Evolutionary conservation across 2,329 filamentous ascomycete genomes (phyloP).

Genomic region (Phialophora chinensis): DNA sequence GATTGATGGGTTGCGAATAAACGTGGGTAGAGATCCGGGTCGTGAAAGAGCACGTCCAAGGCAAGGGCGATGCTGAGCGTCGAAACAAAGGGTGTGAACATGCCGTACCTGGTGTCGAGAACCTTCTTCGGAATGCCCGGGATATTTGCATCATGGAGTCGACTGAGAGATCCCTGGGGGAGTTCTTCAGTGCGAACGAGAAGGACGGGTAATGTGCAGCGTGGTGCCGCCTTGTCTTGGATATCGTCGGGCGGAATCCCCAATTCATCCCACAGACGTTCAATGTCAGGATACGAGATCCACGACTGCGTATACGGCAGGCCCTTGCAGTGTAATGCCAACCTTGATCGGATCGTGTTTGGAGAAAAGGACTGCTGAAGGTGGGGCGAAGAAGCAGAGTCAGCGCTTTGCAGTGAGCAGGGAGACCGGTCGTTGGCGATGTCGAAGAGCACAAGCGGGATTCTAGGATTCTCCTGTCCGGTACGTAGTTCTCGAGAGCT

Average conservation of each 20-base stretch:
- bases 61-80: slow-evolving; percentile 16
- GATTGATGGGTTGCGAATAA: slow-evolving; percentile 10
- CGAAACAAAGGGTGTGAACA: not conserved
- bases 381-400: not conserved
- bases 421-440: slow-evolving; percentile 9
- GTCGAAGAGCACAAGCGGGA: slow-evolving; percentile 20
- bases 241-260: slow-evolving; percentile 4
- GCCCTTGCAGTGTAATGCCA: slow-evolving; percentile 23
- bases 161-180: not conserved
- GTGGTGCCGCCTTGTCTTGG: not conserved
- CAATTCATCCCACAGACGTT: slow-evolving; percentile 16
- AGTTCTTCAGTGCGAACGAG: slow-evolving; percentile 7
- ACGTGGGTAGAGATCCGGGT: not conserved
- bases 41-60: slow-evolving; percentile 10
- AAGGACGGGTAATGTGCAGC: slow-evolving; percentile 20
- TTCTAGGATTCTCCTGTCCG: not conserved
- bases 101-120: not conserved
- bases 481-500: not conserved
- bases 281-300: slow-evolving; percentile 25
- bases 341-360: slow-evolving; percentile 23
- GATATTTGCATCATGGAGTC: slow-evolving; percentile 6
- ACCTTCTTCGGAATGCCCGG: not conserved
- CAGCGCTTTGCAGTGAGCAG: slow-evolving; percentile 1
- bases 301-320: slow-evolving; percentile 19
- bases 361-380: slow-evolving; percentile 12